These are phyloP conservation scores for Hypoxylon fragiforme DNA, from an alignment of 495 filamentous ascomycete genomes.

Conservation along the genomic window DNA sequence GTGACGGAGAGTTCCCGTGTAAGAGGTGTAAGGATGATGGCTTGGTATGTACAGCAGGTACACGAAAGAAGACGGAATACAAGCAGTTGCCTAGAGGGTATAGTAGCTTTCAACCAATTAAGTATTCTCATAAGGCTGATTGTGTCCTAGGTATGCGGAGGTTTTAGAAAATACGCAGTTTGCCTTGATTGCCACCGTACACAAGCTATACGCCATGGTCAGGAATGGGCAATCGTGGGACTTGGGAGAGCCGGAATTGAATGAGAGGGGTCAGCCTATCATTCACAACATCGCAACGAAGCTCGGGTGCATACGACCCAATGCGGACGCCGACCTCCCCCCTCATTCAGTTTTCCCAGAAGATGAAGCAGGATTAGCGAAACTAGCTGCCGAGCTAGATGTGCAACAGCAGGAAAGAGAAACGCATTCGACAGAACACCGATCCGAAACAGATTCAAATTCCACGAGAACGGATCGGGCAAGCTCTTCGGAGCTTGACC, in stretches of 20 bases:
- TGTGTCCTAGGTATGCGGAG: constrained; percentile 53
- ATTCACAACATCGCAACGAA: constrained; percentile 61
- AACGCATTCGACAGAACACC: constrained; percentile 38
- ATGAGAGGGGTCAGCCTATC: constrained; percentile 58
- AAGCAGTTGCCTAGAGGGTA: constrained; percentile 60
- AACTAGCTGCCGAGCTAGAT: constrained; percentile 52
- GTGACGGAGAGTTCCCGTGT: constrained; percentile 68
- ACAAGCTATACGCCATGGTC: constrained; percentile 62
- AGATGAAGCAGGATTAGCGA: constrained; percentile 54
- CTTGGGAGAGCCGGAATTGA: constrained; percentile 58
- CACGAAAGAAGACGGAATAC: constrained; percentile 61
- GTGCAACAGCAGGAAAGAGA: constrained; percentile 43
- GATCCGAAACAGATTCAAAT: constrained; percentile 41
- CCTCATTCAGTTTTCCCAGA: constrained; percentile 57
- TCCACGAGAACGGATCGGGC: constrained; percentile 49
- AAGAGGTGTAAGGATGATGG: constrained; percentile 68
- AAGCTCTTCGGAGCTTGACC: constrained; percentile 56
- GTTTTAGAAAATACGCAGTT: constrained; percentile 62
- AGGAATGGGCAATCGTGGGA: constrained; percentile 58
- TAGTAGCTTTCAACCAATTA: constrained; percentile 1
- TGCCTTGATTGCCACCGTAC: constrained; percentile 58
- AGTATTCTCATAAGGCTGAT: constrained; percentile 27
- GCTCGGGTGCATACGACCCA: constrained; percentile 60
- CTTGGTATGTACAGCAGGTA: constrained; percentile 59
- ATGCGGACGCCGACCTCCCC: constrained; percentile 58